These are phyloP conservation scores for Nymphaea thermarum DNA, from an alignment of 164 flowering plant species.

Conservation along the genomic window DNA sequence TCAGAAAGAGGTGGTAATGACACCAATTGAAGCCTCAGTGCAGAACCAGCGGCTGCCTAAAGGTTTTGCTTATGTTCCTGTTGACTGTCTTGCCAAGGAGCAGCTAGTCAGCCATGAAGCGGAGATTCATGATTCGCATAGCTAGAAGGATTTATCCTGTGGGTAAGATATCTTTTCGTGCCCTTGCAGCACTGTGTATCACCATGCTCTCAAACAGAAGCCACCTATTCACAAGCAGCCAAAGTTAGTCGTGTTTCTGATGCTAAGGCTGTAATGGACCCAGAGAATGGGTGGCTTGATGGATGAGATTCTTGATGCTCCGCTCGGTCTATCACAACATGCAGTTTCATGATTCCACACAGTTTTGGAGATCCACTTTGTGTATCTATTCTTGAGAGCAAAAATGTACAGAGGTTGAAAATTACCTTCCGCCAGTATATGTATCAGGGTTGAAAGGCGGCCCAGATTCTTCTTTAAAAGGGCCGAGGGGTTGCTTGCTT, in stretches of 20 bases:
- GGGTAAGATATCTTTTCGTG: background rate
- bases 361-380: constrained; percentile 41
- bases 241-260: constrained; percentile 5
- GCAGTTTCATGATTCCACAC: constrained; percentile 9
- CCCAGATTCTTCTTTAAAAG: constrained; percentile 2
- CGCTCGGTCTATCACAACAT: constrained; percentile 7
- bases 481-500: constrained; percentile 13
- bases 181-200: background rate
- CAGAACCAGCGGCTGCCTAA: constrained; percentile 71
- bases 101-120: constrained; percentile 29
- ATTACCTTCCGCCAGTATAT: constrained; percentile 10
- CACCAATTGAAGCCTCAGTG: constrained; percentile 77
- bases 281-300: background rate
- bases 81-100: constrained; percentile 51
- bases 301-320: constrained; percentile 6
- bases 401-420: constrained; percentile 40
- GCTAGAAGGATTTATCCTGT: background rate
- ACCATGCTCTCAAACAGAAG: constrained; percentile 4
- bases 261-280: background rate
- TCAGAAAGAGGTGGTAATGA: constrained; percentile 80
- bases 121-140: constrained; percentile 27
- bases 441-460: background rate
- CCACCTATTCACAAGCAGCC: constrained; percentile 11
- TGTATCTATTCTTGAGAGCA: constrained; percentile 40
- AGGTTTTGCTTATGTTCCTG: constrained; percentile 79